These are phyloP conservation scores for Coemansia umbellata DNA, from an alignment of 192 early-diverging fungal species.

Conservation along the genomic window DNA sequence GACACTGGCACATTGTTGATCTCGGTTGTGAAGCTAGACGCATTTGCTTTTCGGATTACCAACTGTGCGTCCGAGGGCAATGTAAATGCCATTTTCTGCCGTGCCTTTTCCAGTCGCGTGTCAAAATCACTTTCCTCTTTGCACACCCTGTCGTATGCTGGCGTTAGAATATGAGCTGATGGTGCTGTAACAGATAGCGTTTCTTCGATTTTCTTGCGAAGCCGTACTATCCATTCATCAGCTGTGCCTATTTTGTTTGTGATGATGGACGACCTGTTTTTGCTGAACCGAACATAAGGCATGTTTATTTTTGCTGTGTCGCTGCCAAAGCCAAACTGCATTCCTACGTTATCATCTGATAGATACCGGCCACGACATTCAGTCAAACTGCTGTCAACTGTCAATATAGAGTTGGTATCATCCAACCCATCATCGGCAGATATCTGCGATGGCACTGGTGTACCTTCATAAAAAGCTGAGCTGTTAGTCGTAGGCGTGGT, in stretches of 20 bases:
- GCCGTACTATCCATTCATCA: conserved; percentile 30
- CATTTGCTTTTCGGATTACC: conserved; percentile 10
- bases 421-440: conserved; percentile 3
- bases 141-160: conserved; percentile 33
- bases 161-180: conserved; percentile 9
- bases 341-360: not conserved
- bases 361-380: not conserved
- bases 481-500: not conserved
- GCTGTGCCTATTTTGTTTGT: too few relatives aligned
- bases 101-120: conserved; percentile 19
- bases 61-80: conserved; percentile 25
- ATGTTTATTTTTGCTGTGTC: not conserved
- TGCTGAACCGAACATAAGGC: not conserved
- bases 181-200: conserved; percentile 22
- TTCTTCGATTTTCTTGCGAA: conserved; percentile 40
- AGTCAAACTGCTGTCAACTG: conserved; percentile 27
- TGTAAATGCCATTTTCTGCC: conserved; percentile 2
- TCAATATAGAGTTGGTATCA: conserved; percentile 25
- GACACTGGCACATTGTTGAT: conserved; percentile 57
- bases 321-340: conserved; percentile 2
- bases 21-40: conserved; percentile 20
- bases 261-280: too few relatives aligned
- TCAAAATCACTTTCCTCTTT: conserved; percentile 25
- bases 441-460: conserved; percentile 2
- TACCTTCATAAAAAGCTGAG: not conserved